Base-by-base conservation (phyloP, 2,329 filamentous ascomycete genomes). In the Claviceps monticola region DNA sequence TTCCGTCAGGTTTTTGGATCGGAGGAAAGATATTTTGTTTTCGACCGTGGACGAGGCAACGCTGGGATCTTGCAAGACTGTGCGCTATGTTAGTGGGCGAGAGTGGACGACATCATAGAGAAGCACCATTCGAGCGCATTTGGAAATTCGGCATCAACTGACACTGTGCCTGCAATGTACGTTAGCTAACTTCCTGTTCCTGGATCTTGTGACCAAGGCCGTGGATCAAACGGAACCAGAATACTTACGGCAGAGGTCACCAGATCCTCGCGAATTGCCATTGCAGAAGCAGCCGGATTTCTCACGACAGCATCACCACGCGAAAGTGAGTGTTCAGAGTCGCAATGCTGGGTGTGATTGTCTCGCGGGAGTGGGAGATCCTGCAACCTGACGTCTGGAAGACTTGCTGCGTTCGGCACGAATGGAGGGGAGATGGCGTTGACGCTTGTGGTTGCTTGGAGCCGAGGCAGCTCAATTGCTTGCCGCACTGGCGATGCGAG, bases 1-100 rank as follows among this genome's bases (percentile, higher is more conserved):
- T 66, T 93, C 86, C 1, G 91, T 97, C 51, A 98, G 78, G 68
- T 98, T 97, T 71, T 98, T 98, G 7, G 90, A 94, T 67, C 90
- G 87, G 19, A 98, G 76, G 61, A 98, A 98, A 8, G 89, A 86
- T 54, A 97, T 79, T 57, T 88, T 83, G 69, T 93, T 96, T 63
- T 97, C 93, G 56, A 95, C 72, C n/a, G 93, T 85, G 5, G 93
- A 91, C 9, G 82, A 81, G 39, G 88, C 82, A 59, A 98, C 91
- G 49, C 84, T 94, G 11, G 93, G 90, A 66, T 98, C 93, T 71
- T 94, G 88, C 55, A 98, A 82, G 69, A 98, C 88, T 91, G 63
- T 44, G 9, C 9, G 19, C 9, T n/a, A 29, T 56, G 49, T 52
- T 42, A 45, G 46, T 21, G 41, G 26, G 26, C 9, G 29, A 34